Evolutionary conservation across 2,329 filamentous ascomycete species (phyloP).

Genomic region (Blumeriella jaapii): DNA sequence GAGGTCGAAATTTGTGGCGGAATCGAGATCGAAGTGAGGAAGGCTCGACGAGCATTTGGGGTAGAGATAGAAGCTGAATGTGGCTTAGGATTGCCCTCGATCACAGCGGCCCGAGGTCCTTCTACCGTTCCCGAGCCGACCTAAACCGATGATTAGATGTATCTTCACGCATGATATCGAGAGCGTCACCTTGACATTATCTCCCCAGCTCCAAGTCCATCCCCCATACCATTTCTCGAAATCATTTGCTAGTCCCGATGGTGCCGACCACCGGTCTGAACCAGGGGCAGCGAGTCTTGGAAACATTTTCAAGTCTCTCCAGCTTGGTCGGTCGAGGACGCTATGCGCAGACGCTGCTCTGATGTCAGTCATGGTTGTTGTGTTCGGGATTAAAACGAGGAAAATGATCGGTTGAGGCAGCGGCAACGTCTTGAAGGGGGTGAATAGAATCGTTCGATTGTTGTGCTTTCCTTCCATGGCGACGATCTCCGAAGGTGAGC

Average conservation of each 20-base stretch:
- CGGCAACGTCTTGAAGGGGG: neutral
- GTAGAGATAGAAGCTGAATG: too few relatives aligned
- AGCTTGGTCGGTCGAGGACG: neutral
- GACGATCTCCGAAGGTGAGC: too few relatives aligned
- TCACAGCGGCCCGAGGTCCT: neutral
- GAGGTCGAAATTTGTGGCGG: too few relatives aligned
- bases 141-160: too few relatives aligned
- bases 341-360: neutral
- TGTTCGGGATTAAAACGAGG: neutral
- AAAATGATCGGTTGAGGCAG: neutral
- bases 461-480: too few relatives aligned
- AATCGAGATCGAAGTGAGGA: neutral
- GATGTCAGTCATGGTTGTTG: neutral
- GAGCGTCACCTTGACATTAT: neutral
- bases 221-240: slow-evolving; percentile 8
- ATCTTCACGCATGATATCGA: too few relatives aligned
- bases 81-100: neutral
- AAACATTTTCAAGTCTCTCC: slow-evolving; percentile 1
- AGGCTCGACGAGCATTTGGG: neutral
- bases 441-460: too few relatives aligned
- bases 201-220: slow-evolving; percentile 4
- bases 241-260: slow-evolving; percentile 6
- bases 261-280: neutral
- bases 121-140: too few relatives aligned
- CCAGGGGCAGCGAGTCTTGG: neutral